These are phyloP conservation scores for Nadsonia commutata DNA, from an alignment of 1,139 yeast genomes.

Conservation along the genomic window DNA sequence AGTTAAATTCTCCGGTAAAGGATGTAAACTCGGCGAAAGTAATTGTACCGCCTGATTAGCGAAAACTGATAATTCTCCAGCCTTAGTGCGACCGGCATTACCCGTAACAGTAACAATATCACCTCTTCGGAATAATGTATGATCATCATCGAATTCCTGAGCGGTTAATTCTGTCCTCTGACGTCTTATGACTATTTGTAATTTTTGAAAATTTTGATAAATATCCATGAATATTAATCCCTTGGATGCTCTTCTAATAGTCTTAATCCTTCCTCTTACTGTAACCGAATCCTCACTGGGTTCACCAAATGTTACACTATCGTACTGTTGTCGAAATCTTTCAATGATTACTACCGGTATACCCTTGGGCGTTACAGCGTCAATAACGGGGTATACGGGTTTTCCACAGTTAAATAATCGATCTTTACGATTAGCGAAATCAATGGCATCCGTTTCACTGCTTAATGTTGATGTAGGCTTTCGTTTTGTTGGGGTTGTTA, in stretches of 20 bases:
- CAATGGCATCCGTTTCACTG: constrained; percentile 22
- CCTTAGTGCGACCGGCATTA: constrained; percentile 54
- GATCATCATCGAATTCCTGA: constrained; percentile 32
- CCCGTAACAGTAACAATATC: constrained; percentile 59
- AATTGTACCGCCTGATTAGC: constrained; percentile 34
- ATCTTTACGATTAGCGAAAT: constrained; percentile 29
- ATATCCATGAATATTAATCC: constrained; percentile 56
- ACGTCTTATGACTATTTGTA: constrained; percentile 50
- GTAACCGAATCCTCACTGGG: constrained; percentile 10
- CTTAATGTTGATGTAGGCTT: constrained; percentile 8
- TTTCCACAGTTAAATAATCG: constrained; percentile 9
- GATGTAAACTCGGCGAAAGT: constrained; percentile 55
- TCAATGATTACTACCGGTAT: constrained; percentile 11
- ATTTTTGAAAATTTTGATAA: constrained; percentile 36
- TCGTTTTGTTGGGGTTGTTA: constrained; percentile 4
- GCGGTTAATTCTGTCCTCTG: constrained; percentile 28
- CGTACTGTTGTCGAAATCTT: constrained; percentile 12
- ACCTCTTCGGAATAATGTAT: constrained; percentile 45
- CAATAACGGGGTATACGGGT: constrained; percentile 14
- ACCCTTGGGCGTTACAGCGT: constrained; percentile 4
- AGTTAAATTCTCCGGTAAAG: constrained; percentile 48
- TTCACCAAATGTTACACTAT: constrained; percentile 7
- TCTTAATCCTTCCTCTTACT: constrained; percentile 42
- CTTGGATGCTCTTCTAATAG: constrained; percentile 49
- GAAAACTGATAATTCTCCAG: constrained; percentile 66